phyloP scores from a whole-genome alignment of 2,329 filamentous ascomycete genomes.

The Alternaria infectoria region DNA sequence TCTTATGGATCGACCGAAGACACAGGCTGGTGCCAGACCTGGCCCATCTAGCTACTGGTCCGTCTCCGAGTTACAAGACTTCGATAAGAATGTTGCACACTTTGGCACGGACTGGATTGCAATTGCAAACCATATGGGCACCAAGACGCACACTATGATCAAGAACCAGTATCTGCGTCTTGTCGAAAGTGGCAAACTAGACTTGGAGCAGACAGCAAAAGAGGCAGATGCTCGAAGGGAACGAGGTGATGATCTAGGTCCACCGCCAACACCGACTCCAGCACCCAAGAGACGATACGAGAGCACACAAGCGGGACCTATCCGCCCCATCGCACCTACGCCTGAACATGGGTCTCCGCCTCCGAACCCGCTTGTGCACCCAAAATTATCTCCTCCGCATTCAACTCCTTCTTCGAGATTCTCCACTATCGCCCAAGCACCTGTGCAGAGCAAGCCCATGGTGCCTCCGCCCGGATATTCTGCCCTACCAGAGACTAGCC shows the following conservation, averaged over 20 bases:
- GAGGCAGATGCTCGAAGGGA: constrained; percentile 51
- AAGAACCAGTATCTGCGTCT: constrained; percentile 59
- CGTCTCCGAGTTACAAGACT: constrained; percentile 79
- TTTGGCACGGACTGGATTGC: constrained; percentile 81
- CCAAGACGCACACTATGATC: constrained; percentile 84
- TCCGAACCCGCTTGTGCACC: constrained; percentile 29
- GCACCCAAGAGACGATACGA: constrained; percentile 57
- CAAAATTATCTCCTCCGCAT: constrained; percentile 49
- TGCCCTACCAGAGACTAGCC: constrained; percentile 33
- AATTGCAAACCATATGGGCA: constrained; percentile 80
- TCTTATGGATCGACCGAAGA: constrained; percentile 46
- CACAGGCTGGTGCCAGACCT: constrained; percentile 52
- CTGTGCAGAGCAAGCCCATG: constrained; percentile 34
- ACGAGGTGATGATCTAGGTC: constrained; percentile 55
- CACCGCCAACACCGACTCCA: constrained; percentile 57
- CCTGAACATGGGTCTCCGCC: constrained; percentile 52
- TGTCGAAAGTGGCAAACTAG: constrained; percentile 51
- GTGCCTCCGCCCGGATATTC: constrained; percentile 29
- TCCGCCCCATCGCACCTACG: constrained; percentile 54
- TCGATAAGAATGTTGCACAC: constrained; percentile 72
- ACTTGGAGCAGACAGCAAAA: constrained; percentile 51
- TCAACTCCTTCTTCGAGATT: constrained; percentile 33
- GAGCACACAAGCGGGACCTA: constrained; percentile 45
- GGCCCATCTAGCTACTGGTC: constrained; percentile 87
- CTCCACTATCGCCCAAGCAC: constrained; percentile 42